Evolutionary conservation across 2,329 filamentous ascomycete species (phyloP).

Genomic region (Malbranchea zuffiana): DNA sequence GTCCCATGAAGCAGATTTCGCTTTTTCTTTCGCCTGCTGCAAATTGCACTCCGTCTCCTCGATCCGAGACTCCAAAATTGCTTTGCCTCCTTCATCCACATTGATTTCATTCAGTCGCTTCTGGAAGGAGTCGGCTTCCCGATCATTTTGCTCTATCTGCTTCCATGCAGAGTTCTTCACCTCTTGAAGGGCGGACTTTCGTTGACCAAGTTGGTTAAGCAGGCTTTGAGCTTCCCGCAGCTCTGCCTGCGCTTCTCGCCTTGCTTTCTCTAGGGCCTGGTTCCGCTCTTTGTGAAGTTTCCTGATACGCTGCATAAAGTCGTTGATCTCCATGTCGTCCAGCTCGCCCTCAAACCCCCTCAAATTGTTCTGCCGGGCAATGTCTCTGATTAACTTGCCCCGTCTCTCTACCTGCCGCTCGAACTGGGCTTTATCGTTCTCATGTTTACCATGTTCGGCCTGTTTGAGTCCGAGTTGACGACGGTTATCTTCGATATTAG

Average conservation of each 20-base stretch:
- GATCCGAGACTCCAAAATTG: conserved; percentile 62
- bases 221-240: conserved; percentile 58
- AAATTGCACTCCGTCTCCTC: conserved; percentile 57
- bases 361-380: conserved; percentile 65
- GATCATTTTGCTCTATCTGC: conserved; percentile 63
- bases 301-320: conserved; percentile 67
- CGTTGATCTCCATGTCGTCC: conserved; percentile 58
- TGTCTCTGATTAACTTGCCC: conserved; percentile 62
- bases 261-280: conserved; percentile 61
- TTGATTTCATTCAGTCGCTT: conserved; percentile 59
- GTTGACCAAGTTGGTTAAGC: conserved; percentile 63
- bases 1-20: conserved; percentile 58
- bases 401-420: conserved; percentile 67
- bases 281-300: conserved; percentile 70
- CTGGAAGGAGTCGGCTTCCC: conserved; percentile 55
- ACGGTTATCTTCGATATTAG: conserved; percentile 40
- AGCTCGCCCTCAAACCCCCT: conserved; percentile 74
- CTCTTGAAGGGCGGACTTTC: conserved; percentile 60
- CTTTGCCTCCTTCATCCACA: conserved; percentile 75
- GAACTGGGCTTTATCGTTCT: conserved; percentile 78
- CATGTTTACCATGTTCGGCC: conserved; percentile 54
- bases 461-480: conserved; percentile 31
- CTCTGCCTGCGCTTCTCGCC: conserved; percentile 63
- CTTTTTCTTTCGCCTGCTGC: conserved; percentile 50
- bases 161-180: conserved; percentile 63